Evolutionary conservation across 148 eudicot species (phyloP).

Genomic region (Diospyros lotus): DNA sequence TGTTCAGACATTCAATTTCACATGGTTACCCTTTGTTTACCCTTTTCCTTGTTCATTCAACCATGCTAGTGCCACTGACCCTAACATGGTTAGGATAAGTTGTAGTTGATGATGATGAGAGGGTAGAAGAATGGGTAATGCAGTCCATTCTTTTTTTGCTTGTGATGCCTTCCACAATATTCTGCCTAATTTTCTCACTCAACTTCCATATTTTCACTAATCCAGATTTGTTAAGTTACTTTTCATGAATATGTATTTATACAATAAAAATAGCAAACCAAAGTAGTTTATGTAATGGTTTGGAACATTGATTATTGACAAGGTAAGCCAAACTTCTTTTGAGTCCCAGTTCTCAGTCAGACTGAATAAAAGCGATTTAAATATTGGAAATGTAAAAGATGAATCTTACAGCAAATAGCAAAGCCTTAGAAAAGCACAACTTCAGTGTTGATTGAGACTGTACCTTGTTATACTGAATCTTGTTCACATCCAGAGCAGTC

Average conservation of each 20-base stretch:
- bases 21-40: not conserved
- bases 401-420: not conserved
- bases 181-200: not conserved
- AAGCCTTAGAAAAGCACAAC: not conserved
- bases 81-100: too few relatives aligned
- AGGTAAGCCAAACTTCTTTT: not conserved
- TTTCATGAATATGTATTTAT: not conserved
- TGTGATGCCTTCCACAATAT: too few relatives aligned
- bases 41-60: too few relatives aligned
- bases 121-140: too few relatives aligned
- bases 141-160: too few relatives aligned
- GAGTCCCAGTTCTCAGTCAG: not conserved
- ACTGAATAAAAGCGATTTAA: not conserved
- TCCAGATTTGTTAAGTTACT: not conserved
- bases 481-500: conserved; percentile 38
- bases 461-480: conserved; percentile 53
- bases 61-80: too few relatives aligned
- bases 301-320: not conserved
- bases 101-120: too few relatives aligned
- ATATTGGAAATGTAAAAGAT: not conserved
- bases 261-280: not conserved
- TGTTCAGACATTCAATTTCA: not conserved
- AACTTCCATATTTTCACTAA: not conserved
- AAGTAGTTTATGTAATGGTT: too few relatives aligned
- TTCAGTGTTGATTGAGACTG: not conserved